These are phyloP conservation scores for Fusarium papillatum DNA, from an alignment of 2,329 filamentous ascomycete species.

Conservation along the genomic window DNA sequence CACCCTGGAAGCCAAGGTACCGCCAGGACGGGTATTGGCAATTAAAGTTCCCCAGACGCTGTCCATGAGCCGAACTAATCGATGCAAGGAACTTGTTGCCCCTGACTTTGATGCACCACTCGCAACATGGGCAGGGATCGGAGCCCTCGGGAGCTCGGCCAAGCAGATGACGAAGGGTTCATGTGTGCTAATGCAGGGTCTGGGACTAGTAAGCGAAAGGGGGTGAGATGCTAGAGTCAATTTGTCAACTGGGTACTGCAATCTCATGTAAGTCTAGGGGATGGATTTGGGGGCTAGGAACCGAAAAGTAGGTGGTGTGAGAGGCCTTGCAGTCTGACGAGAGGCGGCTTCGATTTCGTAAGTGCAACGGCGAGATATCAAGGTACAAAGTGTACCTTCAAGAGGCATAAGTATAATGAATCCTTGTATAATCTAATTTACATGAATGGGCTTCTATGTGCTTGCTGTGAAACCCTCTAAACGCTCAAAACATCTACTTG, in stretches of 20 bases:
- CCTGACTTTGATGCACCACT: not conserved
- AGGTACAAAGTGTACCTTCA: not conserved
- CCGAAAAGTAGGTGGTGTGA: not conserved
- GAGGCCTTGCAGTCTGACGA: not conserved
- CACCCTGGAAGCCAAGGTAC: not conserved
- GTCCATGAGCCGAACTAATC: not conserved
- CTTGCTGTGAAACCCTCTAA: not conserved
- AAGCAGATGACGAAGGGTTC: not conserved
- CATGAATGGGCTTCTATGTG: not conserved
- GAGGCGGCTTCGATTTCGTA: not conserved
- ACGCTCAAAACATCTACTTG: constrained; percentile 8
- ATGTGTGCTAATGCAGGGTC: not conserved
- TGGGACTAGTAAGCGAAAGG: not conserved
- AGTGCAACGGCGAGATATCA: not conserved
- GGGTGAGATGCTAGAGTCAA: not conserved
- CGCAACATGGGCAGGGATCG: not conserved
- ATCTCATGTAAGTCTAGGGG: not conserved
- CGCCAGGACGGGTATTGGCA: not conserved
- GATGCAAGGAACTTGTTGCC: not conserved
- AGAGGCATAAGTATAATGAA: not conserved
- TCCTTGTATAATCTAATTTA: not conserved
- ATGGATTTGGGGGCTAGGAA: no score
- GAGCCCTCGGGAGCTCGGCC: not conserved
- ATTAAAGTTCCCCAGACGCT: not conserved
- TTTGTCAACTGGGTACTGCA: not conserved